Percentiles rank a stretch among this genome's conserved stretches.
These are phyloP conservation scores for Pythium brachiatum DNA, from an alignment of 352 stramenopile species.

Conservation along the genomic window DNA sequence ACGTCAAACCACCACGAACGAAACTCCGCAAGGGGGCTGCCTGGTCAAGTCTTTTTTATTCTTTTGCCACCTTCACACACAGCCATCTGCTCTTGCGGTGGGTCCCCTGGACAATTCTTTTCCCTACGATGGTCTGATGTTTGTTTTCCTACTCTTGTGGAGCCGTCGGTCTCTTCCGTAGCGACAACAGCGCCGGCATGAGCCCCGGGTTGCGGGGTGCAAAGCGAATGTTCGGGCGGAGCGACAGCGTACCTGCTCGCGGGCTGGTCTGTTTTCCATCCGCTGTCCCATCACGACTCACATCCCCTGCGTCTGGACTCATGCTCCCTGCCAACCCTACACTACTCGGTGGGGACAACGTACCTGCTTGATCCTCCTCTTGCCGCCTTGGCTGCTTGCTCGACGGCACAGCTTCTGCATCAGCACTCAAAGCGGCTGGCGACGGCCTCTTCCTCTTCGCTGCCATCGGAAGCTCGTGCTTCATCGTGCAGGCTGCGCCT, in stretches of 20 bases:
- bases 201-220: constrained; percentile 43
- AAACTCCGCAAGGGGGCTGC: no score
- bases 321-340: constrained; percentile 3
- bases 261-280: not conserved
- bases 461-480: constrained; percentile 48
- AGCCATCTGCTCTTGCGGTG: no score
- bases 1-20: no score
- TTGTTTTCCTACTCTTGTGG: not conserved
- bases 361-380: constrained; percentile 5
- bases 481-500: constrained; percentile 47
- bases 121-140: not conserved
- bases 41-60: no score
- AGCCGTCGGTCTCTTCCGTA: constrained; percentile 10
- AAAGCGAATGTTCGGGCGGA: constrained; percentile 43
- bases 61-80: no score
- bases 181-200: constrained; percentile 42
- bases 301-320: not conserved
- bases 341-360: not conserved
- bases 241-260: constrained; percentile 4
- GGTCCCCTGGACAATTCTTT: no score
- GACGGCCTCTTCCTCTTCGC: constrained; percentile 14
- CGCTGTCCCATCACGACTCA: not conserved
- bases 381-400: constrained; percentile 10
- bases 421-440: not conserved
- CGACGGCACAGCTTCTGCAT: not conserved